Conservation (phyloP, 257 asterid genomes). For the Cynanchum wilfordii region DNA sequence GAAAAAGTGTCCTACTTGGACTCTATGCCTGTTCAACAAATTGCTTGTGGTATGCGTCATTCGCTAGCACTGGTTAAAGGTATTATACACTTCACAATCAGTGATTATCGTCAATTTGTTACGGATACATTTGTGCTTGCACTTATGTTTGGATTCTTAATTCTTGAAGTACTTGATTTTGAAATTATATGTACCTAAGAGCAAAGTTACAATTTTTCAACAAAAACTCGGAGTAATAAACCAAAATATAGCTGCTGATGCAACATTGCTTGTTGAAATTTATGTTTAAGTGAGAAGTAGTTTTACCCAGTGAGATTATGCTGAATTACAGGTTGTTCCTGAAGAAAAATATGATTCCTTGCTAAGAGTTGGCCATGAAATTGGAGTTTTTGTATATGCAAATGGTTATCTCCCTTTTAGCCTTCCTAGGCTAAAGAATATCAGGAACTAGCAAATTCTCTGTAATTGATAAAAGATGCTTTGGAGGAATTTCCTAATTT, state of each 20-base stretch:
- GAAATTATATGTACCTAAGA: neutral
- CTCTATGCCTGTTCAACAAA: constrained; percentile 44
- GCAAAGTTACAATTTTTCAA: neutral
- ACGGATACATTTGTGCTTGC: neutral
- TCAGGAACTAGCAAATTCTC: neutral
- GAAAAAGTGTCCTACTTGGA: constrained; percentile 41
- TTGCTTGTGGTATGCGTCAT: constrained; percentile 97
- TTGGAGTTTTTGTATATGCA: neutral
- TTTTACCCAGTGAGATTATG: neutral
- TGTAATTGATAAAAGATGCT: neutral
- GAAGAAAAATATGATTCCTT: neutral
- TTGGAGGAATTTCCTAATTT: neutral
- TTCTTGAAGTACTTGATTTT: neutral
- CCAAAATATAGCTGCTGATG: neutral
- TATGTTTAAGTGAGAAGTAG: neutral
- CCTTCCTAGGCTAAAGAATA: neutral
- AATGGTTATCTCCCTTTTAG: neutral
- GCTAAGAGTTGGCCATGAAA: neutral
- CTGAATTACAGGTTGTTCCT: neutral
- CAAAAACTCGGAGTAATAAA: neutral
- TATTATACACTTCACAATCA: constrained; percentile 19
- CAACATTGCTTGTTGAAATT: neutral
- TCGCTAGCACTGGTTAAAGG: constrained; percentile 71
- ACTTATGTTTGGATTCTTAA: neutral
- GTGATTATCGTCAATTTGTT: neutral